These are phyloP conservation scores for Monilinia vaccinii-corymbosi DNA, from an alignment of 2,329 filamentous ascomycete species.

Conservation along the genomic window DNA sequence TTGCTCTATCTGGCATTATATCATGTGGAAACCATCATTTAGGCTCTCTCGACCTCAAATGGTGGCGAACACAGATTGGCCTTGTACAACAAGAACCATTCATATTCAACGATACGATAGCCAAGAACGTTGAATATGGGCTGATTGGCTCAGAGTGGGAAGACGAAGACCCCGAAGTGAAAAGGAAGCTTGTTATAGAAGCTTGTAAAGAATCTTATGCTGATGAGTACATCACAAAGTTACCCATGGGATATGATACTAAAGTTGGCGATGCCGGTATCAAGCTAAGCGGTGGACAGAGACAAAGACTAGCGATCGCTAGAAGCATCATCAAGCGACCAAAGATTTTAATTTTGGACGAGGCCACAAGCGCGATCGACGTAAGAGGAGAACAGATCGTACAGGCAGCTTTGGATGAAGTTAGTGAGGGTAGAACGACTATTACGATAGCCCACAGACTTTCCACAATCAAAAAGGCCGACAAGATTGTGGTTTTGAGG, in stretches of 20 bases:
- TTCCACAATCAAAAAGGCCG: constrained; percentile 72
- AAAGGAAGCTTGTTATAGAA: constrained; percentile 49
- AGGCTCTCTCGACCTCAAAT: constrained; percentile 52
- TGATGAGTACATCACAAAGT: constrained; percentile 56
- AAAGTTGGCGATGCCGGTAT: constrained; percentile 68
- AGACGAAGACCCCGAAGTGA: constrained; percentile 43
- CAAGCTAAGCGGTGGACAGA: constrained; percentile 70
- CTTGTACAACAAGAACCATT: constrained; percentile 62
- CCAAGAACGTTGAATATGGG: constrained; percentile 52
- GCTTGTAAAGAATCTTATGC: constrained; percentile 61
- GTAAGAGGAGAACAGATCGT: constrained; percentile 42
- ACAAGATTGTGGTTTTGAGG: constrained; percentile 68
- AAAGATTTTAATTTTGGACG: constrained; percentile 61
- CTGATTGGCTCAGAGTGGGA: constrained; percentile 45
- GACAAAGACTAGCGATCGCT: constrained; percentile 64
- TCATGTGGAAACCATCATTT: constrained; percentile 45
- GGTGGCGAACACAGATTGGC: constrained; percentile 50
- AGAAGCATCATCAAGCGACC: constrained; percentile 65
- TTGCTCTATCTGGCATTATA: constrained; percentile 45
- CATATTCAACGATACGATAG: constrained; percentile 58
- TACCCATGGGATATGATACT: constrained; percentile 61
- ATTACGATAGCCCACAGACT: constrained; percentile 90
- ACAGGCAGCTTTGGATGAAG: constrained; percentile 44
- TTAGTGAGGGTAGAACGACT: constrained; percentile 58
- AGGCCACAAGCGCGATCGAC: constrained; percentile 47